Evolutionary conservation across 495 filamentous ascomycete species (phyloP).

Genomic region (Terfezia boudieri): DNA sequence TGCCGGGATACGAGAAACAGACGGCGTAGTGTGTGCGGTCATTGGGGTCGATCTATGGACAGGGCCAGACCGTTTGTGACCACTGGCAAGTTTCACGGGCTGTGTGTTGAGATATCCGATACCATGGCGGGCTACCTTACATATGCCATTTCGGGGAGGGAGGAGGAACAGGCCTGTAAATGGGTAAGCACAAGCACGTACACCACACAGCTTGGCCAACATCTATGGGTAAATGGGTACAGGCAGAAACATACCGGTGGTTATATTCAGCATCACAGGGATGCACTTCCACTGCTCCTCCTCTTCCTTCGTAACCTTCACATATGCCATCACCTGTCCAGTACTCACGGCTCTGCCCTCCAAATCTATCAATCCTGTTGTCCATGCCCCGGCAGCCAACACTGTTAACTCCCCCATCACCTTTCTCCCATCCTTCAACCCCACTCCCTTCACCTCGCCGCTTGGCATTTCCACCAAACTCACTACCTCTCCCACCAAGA

Average conservation of each 20-base stretch:
- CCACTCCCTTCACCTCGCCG: slow-evolving; percentile 25
- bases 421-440: slow-evolving; percentile 27
- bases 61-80: neutral
- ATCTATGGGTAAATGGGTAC: no score
- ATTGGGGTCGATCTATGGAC: slow-evolving; percentile 25
- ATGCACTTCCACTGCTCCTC: slow-evolving; percentile 36
- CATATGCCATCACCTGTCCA: slow-evolving; percentile 60
- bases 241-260: slow-evolving; percentile 33
- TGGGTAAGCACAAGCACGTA: neutral
- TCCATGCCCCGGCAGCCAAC: slow-evolving; percentile 75
- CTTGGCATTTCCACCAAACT: slow-evolving; percentile 27
- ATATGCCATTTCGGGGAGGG: slow-evolving; percentile 41
- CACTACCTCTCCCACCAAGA: slow-evolving; percentile 38
- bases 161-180: slow-evolving; percentile 37
- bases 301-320: slow-evolving; percentile 46
- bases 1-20: slow-evolving; percentile 24
- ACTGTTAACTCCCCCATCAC: slow-evolving; percentile 51
- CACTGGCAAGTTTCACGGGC: slow-evolving; percentile 18
- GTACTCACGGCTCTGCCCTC: slow-evolving; percentile 52
- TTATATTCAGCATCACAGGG: slow-evolving; percentile 60
- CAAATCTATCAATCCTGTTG: slow-evolving; percentile 50
- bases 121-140: slow-evolving; percentile 66
- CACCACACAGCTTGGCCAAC: neutral
- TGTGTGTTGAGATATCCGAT: slow-evolving; percentile 62
- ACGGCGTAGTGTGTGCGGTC: slow-evolving; percentile 25